These are phyloP conservation scores for Fusarium nematophilum DNA, from an alignment of 2,329 filamentous ascomycete species.

Conservation along the genomic window DNA sequence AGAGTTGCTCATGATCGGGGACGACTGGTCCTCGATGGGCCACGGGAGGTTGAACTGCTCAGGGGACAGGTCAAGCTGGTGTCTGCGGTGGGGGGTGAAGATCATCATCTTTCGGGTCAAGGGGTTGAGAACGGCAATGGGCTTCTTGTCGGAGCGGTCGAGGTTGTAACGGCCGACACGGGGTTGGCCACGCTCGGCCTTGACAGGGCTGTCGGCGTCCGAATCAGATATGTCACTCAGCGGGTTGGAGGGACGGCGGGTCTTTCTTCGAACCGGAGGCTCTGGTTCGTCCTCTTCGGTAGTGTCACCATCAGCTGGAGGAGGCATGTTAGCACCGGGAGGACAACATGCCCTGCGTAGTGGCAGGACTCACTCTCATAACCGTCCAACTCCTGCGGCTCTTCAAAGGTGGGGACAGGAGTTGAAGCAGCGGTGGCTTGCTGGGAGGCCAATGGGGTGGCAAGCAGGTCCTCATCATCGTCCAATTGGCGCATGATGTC, in stretches of 20 bases:
- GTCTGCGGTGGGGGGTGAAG: conserved; percentile 65
- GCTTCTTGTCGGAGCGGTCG: conserved; percentile 65
- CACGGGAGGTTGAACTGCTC: conserved; percentile 65
- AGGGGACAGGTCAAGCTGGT: conserved; percentile 64
- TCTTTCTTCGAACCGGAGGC: conserved; percentile 61
- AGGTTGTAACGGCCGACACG: conserved; percentile 66
- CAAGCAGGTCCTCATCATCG: conserved; percentile 56
- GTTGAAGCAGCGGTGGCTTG: conserved; percentile 36
- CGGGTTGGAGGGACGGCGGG: conserved; percentile 53
- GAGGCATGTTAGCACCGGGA: conserved; percentile 52
- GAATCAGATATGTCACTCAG: conserved; percentile 61
- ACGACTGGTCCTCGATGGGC: conserved; percentile 55
- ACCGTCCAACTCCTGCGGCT: conserved; percentile 61
- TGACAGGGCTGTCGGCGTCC: conserved; percentile 60
- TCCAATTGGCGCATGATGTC: conserved; percentile 51
- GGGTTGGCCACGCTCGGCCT: conserved; percentile 62
- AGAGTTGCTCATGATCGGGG: conserved; percentile 73
- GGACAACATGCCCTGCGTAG: conserved; percentile 18
- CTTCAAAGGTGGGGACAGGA: conserved; percentile 47
- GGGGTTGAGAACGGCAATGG: conserved; percentile 69
- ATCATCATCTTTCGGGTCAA: conserved; percentile 72
- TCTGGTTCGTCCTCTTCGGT: conserved; percentile 70
- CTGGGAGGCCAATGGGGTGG: conserved; percentile 54
- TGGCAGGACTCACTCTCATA: conserved; percentile 67
- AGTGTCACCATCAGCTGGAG: conserved; percentile 68